Percentiles rank a stretch among this genome's conserved stretches.
Evolutionary conservation across 352 stramenopile species (phyloP).

Genomic region (Phytophthora fragariae): DNA sequence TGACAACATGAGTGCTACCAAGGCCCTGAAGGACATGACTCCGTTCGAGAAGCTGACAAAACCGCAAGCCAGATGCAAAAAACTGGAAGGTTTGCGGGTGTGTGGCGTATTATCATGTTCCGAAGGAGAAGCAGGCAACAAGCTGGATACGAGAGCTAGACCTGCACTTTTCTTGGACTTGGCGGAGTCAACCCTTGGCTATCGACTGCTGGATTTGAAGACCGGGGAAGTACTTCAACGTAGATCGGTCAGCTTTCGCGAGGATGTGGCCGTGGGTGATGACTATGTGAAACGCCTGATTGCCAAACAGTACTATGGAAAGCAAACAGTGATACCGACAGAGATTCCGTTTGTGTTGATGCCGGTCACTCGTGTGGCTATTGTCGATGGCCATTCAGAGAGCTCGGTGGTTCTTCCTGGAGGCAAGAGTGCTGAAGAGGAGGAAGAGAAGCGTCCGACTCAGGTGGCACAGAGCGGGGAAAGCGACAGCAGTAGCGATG

Average conservation of each 20-base stretch:
- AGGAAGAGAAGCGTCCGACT: slow-evolving; percentile 1
- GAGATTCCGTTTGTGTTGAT: slow-evolving; percentile 6
- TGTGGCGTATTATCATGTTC: slow-evolving; percentile 12
- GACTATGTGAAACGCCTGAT: slow-evolving; percentile 7
- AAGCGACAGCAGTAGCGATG: slow-evolving; percentile 6
- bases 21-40: slow-evolving; percentile 3
- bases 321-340: not conserved
- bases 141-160: slow-evolving; percentile 2
- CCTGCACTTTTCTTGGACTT: slow-evolving; percentile 8
- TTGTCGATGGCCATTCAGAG: not conserved
- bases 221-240: slow-evolving; percentile 11
- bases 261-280: slow-evolving; percentile 5
- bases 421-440: not conserved
- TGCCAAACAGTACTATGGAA: not conserved
- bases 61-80: slow-evolving; percentile 8
- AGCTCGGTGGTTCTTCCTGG: not conserved
- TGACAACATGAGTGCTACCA: slow-evolving; percentile 13
- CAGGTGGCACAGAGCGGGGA: not conserved
- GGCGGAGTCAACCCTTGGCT: slow-evolving; percentile 5
- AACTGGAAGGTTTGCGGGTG: slow-evolving; percentile 11
- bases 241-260: slow-evolving; percentile 13
- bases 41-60: slow-evolving; percentile 6
- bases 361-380: slow-evolving; percentile 4
- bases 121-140: slow-evolving; percentile 7
- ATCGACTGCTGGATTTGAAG: slow-evolving; percentile 6